phyloP scores from a whole-genome alignment of 768 basidiomycete genomes.

The Termitomyces heimii region DNA sequence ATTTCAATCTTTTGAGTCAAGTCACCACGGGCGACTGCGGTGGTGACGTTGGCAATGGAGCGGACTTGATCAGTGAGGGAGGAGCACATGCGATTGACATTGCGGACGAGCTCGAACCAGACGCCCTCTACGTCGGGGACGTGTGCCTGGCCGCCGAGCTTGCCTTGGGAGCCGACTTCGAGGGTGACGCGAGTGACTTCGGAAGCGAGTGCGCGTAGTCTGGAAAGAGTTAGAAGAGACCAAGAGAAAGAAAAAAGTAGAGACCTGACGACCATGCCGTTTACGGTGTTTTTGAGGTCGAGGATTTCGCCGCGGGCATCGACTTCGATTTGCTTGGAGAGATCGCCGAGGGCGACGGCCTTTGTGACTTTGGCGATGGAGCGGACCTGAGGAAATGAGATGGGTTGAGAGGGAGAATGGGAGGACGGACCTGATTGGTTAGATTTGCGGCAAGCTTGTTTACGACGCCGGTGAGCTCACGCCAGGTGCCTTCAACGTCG shows the following conservation, averaged over 20 bases:
- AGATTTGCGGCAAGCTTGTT: slow-evolving; percentile 79
- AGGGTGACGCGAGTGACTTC: slow-evolving; percentile 82
- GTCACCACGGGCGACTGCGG: slow-evolving; percentile 87
- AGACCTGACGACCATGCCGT: slow-evolving; percentile 51
- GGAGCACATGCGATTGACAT: slow-evolving; percentile 79
- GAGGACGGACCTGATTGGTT: slow-evolving; percentile 49
- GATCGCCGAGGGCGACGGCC: slow-evolving; percentile 87
- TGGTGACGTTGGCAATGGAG: slow-evolving; percentile 80
- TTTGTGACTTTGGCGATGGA: slow-evolving; percentile 91
- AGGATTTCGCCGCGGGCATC: slow-evolving; percentile 88
- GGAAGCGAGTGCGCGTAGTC: slow-evolving; percentile 60
- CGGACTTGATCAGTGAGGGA: slow-evolving; percentile 78
- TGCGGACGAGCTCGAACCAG: slow-evolving; percentile 78
- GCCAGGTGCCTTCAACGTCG: slow-evolving; percentile 90
- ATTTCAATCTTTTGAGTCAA: slow-evolving; percentile 92
- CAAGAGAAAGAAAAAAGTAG: slow-evolving; percentile 14
- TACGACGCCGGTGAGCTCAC: slow-evolving; percentile 76
- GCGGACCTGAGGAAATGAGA: slow-evolving; percentile 41
- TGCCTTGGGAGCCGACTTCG: slow-evolving; percentile 86
- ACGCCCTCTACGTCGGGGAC: slow-evolving; percentile 91
- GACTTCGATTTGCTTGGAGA: slow-evolving; percentile 88
- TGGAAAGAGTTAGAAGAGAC: slow-evolving; percentile 25
- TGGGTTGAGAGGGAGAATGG: neutral
- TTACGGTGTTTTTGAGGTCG: slow-evolving; percentile 66
- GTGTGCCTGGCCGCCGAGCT: slow-evolving; percentile 82